phyloP scores from a whole-genome alignment of 75 land plant genomes.

The Pinus albicaulis region DNA sequence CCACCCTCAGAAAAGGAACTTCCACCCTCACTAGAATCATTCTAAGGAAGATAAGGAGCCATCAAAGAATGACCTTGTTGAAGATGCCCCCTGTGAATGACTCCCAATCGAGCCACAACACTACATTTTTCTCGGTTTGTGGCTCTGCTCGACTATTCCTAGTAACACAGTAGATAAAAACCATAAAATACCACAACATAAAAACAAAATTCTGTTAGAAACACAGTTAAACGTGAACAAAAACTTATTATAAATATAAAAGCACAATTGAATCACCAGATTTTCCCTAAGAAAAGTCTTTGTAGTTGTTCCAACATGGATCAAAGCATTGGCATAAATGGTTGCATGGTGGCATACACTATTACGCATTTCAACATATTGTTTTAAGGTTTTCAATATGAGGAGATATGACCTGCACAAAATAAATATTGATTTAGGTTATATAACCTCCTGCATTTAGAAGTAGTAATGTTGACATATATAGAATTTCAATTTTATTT shows the following conservation, averaged over 20 bases:
- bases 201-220: not conserved
- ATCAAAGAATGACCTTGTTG: slow-evolving; percentile 52
- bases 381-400: slow-evolving; percentile 46
- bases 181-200: not conserved
- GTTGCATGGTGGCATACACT: slow-evolving; percentile 56
- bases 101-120: slow-evolving; percentile 49
- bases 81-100: slow-evolving; percentile 49
- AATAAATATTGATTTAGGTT: too few relatives aligned
- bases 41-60: slow-evolving; percentile 54
- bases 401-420: slow-evolving; percentile 37
- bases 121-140: slow-evolving; percentile 60
- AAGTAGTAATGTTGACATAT: too few relatives aligned
- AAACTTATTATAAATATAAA: not conserved
- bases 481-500: too few relatives aligned
- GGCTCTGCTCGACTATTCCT: slow-evolving; percentile 53
- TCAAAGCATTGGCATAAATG: slow-evolving; percentile 48
- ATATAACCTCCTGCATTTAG: too few relatives aligned
- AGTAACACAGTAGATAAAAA: not conserved
- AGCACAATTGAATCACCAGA: slow-evolving; percentile 12
- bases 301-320: slow-evolving; percentile 56
- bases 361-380: slow-evolving; percentile 46
- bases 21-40: slow-evolving; percentile 46
- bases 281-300: slow-evolving; percentile 48
- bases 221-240: not conserved
- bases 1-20: slow-evolving; percentile 53